phyloP scores from a whole-genome alignment of 345 rosid species.

The Camelina neglecta region DNA sequence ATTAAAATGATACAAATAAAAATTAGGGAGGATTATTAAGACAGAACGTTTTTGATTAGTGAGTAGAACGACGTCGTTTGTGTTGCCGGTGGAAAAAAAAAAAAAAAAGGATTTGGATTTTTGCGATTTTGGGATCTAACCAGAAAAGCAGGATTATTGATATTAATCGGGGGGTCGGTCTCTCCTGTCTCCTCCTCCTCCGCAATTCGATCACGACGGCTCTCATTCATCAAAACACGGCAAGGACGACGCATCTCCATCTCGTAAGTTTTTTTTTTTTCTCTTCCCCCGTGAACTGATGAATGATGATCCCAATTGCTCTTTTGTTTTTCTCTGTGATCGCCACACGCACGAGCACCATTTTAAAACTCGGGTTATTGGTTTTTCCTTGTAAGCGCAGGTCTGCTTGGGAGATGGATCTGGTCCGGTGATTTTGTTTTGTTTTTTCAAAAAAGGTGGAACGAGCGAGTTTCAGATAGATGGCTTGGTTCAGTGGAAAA shows the following conservation, averaged over 20 bases:
- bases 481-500: slow-evolving; percentile 99
- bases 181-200: background rate
- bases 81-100: slow-evolving; percentile 16
- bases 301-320: too few species aligned
- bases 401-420: slow-evolving; percentile 35
- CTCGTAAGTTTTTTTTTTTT: slow-evolving; percentile 4
- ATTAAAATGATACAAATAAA: background rate
- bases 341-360: too few species aligned
- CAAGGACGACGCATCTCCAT: slow-evolving; percentile 31
- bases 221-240: background rate
- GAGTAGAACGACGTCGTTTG: slow-evolving; percentile 25
- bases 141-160: background rate
- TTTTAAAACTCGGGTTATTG: too few species aligned
- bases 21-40: background rate
- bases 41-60: background rate
- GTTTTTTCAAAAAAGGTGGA: slow-evolving; percentile 6
- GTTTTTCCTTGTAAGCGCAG: slow-evolving; percentile 40
- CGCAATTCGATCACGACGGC: slow-evolving; percentile 31
- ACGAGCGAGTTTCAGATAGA: slow-evolving; percentile 40
- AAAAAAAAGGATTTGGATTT: background rate
- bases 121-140: slow-evolving; percentile 24
- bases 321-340: too few species aligned
- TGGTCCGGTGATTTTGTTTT: slow-evolving; percentile 43
- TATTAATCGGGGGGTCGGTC: background rate
- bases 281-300: too few species aligned